These are phyloP conservation scores for Nitzschia sp. DNA, from an alignment of 108 stramenopile species.

Conservation along the genomic window DNA sequence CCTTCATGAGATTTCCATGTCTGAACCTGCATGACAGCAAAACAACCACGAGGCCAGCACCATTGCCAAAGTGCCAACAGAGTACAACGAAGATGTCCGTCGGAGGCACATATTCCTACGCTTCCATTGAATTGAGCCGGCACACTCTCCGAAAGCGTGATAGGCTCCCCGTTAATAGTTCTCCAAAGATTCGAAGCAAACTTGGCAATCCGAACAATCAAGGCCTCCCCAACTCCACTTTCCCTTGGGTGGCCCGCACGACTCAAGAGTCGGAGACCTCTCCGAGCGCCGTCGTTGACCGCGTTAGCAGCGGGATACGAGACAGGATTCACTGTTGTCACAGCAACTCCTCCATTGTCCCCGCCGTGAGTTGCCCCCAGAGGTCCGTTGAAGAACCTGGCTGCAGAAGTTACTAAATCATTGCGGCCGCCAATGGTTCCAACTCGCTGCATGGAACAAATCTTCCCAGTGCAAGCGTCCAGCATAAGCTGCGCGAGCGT, in stretches of 20 bases:
- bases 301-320: slow-evolving; percentile 77
- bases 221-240: slow-evolving; percentile 34
- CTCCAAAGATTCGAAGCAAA: slow-evolving; percentile 84
- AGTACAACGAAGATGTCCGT: slow-evolving; percentile 67
- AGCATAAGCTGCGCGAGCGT: slow-evolving; percentile 80
- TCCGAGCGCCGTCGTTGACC: slow-evolving; percentile 86
- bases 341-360: slow-evolving; percentile 73
- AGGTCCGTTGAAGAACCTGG: slow-evolving; percentile 74
- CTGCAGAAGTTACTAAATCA: slow-evolving; percentile 54
- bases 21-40: slow-evolving; percentile 54
- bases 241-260: slow-evolving; percentile 60
- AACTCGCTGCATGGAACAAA: slow-evolving; percentile 85
- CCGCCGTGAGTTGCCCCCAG: slow-evolving; percentile 79
- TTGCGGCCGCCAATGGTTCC: slow-evolving; percentile 66
- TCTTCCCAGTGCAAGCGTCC: slow-evolving; percentile 85
- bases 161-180: slow-evolving; percentile 80
- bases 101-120: slow-evolving; percentile 67
- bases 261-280: slow-evolving; percentile 65
- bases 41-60: slow-evolving; percentile 74
- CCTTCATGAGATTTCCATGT: slow-evolving; percentile 56
- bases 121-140: slow-evolving; percentile 18
- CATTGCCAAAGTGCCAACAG: slow-evolving; percentile 84
- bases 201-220: slow-evolving; percentile 67
- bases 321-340: slow-evolving; percentile 53
- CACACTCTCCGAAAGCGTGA: background rate